Evolutionary conservation across 495 filamentous ascomycete species (phyloP), one percentile per base, ranked within the genome.

Genomic region (Aspergillus avenaceus): DNA sequence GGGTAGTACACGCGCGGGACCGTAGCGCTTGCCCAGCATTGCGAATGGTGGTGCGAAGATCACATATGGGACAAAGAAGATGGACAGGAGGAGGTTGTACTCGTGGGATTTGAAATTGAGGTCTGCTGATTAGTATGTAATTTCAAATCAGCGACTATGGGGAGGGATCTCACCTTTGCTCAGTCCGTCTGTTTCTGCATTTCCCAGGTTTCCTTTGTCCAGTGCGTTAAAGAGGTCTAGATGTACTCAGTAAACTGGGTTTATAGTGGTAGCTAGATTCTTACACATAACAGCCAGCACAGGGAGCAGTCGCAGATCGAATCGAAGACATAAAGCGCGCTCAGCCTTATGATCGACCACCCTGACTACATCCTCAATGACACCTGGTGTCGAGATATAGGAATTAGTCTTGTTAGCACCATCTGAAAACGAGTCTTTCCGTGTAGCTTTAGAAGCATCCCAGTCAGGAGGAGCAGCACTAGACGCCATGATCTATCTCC

Each of bases 21-120:
- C 83, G 46, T 71, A 83, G 47, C 79, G 84, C 67, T 90, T 88
- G 41, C 82, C 84, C 4, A 86, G 60, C 68, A 91, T 83, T 6
- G 78, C 84, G 38, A 87, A 52, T 2, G 80, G 80, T 2, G 83
- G 85, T 6, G 82, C 85, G 38, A 79, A 84, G 13, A 89, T 59
- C 40, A 89, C 84, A 58, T 86, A 90, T 7, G 87, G 87, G n/a
- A 90, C 70, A 62, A 85, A 90, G 70, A 91, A 91, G 53, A 90
- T 82, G 18, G 76, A 79, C 14, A 90, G 66, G 11, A 89, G 76
- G 18, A 81, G 77, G 59, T 88, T 89, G 67, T 90, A 90, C 54
- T 89, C 78, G 47, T 81, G 77, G 1, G 67, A 60, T 27, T 76
- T 70, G 66, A 90, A 80, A 28, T 75, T 52, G 14, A 85, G 60